These are phyloP conservation scores for Wickerhamiella bombiphila DNA, from an alignment of 805 yeast species.

Conservation along the genomic window DNA sequence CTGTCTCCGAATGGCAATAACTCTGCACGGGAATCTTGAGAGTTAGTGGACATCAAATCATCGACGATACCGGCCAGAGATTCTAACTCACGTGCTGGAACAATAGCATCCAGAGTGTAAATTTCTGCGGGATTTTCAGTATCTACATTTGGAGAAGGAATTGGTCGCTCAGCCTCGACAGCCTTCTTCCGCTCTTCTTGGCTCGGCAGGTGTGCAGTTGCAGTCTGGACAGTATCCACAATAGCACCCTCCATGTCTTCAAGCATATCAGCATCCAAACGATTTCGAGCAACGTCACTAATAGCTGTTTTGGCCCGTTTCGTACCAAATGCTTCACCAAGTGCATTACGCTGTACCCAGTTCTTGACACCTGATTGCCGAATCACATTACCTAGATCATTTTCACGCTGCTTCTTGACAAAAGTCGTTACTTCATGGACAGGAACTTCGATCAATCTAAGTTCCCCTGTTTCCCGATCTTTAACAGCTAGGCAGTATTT, in stretches of 20 bases:
- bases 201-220: conserved; percentile 62
- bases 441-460: conserved; percentile 54
- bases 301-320: conserved; percentile 90
- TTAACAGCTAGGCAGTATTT: conserved; percentile 64
- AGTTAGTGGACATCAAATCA: conserved; percentile 38
- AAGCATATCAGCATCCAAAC: conserved; percentile 72
- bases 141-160: conserved; percentile 58
- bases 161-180: conserved; percentile 60
- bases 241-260: conserved; percentile 65
- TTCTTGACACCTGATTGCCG: conserved; percentile 36
- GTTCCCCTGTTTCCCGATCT: conserved; percentile 48
- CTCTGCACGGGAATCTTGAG: conserved; percentile 35
- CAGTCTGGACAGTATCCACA: conserved; percentile 57
- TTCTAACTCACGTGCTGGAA: conserved; percentile 51
- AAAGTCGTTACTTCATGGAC: conserved; percentile 48
- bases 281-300: conserved; percentile 61
- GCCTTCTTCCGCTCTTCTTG: conserved; percentile 43
- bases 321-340: conserved; percentile 96
- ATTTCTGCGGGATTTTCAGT: conserved; percentile 77
- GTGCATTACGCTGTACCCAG: conserved; percentile 55
- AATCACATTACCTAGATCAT: conserved; percentile 46
- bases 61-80: conserved; percentile 41
- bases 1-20: conserved; percentile 51
- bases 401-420: conserved; percentile 44
- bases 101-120: conserved; percentile 57